A percentile compares a stretch with the other conserved stretches of the same genome.
Conservation (phyloP, 306 rosid genomes). For the Cotoneaster glaucophyllus region DNA sequence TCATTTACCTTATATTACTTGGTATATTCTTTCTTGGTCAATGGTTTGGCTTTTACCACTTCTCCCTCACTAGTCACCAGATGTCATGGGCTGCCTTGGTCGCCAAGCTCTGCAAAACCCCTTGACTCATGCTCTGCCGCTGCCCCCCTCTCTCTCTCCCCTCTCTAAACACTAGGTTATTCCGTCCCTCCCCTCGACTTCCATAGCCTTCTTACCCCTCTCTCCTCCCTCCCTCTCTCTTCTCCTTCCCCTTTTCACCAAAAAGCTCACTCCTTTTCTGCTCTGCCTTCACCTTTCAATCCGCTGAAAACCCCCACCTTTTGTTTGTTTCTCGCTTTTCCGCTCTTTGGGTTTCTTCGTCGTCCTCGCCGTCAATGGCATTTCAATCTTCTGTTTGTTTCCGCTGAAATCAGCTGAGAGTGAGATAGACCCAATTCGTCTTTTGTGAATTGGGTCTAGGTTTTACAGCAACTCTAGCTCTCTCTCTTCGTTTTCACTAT, state of each 20-base stretch:
- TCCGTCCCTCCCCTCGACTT: not conserved
- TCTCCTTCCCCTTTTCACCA: not conserved
- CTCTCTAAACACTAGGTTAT: not conserved
- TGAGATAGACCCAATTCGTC: not conserved
- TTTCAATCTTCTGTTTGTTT: not conserved
- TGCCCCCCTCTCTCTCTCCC: not conserved
- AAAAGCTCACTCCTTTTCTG: not conserved
- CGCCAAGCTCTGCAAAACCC: constrained; percentile 11
- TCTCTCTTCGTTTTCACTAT: not conserved
- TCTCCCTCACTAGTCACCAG: constrained; percentile 16
- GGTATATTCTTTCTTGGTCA: too few species aligned
- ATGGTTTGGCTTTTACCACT: not conserved
- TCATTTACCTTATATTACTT: too few species aligned
- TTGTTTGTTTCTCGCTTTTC: not conserved
- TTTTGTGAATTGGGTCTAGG: constrained; percentile 3
- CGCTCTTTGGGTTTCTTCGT: not conserved
- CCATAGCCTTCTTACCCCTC: not conserved
- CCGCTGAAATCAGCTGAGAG: not conserved
- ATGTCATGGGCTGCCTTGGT: constrained; percentile 19
- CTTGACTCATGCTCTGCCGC: not conserved
- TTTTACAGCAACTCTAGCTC: constrained; percentile 1
- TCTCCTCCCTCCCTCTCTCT: not conserved
- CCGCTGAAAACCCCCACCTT: constrained; percentile 2
- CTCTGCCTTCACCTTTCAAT: not conserved
- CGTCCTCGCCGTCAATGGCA: constrained; percentile 2